A percentile compares a stretch with the other conserved stretches of the same genome.
Conservation (phyloP, 129 eudicot genomes). For the Calendula officinalis region DNA sequence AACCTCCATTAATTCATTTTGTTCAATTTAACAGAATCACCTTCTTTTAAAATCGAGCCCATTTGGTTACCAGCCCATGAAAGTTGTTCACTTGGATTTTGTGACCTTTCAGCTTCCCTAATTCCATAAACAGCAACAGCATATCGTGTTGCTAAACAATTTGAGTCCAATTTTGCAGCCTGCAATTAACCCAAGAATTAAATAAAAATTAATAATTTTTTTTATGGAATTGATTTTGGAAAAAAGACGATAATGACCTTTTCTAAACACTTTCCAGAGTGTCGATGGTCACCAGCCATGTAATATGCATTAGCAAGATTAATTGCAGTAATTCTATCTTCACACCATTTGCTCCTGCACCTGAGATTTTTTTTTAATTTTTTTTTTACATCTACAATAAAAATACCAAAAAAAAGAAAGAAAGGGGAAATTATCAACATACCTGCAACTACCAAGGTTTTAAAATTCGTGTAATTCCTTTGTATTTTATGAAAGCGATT, state of each 20-base stretch:
- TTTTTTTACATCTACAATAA: too few relatives aligned
- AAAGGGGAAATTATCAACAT: too few relatives aligned
- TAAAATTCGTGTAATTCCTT: too few relatives aligned
- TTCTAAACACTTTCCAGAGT: slow-evolving; percentile 86
- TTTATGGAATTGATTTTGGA: slow-evolving; percentile 7
- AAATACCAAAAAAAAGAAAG: too few relatives aligned
- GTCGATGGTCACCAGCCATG: slow-evolving; percentile 73
- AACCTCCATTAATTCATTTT: slow-evolving; percentile 67
- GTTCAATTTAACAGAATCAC: slow-evolving; percentile 67
- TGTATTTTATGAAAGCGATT: too few relatives aligned
- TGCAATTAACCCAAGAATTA: slow-evolving; percentile 17
- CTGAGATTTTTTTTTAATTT: too few relatives aligned
- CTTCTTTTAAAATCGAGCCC: slow-evolving; percentile 91
- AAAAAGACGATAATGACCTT: slow-evolving; percentile 48
- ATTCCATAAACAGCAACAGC: slow-evolving; percentile 91
- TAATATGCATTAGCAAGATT: slow-evolving; percentile 52
- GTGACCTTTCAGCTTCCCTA: slow-evolving; percentile 90
- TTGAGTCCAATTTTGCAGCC: slow-evolving; percentile 98
- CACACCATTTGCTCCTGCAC: too few relatives aligned
- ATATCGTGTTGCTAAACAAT: slow-evolving; percentile 86
- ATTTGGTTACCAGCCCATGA: slow-evolving; percentile 98
- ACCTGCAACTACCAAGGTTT: too few relatives aligned
- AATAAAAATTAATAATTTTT: slow-evolving; percentile 7
- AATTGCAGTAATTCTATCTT: too few relatives aligned
- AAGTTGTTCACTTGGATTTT: slow-evolving; percentile 89